A percentile compares a stretch with the other conserved stretches of the same genome.
Conservation (phyloP, 768 basidiomycete species). For the Tulasnella sp. region DNA sequence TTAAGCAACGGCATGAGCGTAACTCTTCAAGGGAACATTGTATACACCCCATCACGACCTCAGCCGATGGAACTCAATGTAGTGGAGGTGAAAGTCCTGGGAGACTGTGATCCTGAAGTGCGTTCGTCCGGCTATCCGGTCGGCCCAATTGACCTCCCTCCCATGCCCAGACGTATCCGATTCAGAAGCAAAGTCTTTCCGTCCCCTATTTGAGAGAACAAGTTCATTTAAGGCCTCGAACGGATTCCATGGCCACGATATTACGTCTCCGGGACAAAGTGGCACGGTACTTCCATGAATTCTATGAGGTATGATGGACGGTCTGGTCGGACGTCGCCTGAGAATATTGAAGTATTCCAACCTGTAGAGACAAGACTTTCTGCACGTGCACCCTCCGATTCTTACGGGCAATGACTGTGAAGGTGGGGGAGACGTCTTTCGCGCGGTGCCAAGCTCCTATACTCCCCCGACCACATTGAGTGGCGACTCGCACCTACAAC, state of each 20-base stretch:
- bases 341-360: slow-evolving; percentile 22
- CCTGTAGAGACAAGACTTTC: slow-evolving; percentile 68
- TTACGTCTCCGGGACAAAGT: slow-evolving; percentile 65
- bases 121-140: slow-evolving; percentile 25
- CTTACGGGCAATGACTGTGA: slow-evolving; percentile 91
- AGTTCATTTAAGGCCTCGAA: slow-evolving; percentile 82
- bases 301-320: slow-evolving; percentile 61
- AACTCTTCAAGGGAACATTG: slow-evolving; percentile 48
- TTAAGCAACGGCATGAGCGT: slow-evolving; percentile 57
- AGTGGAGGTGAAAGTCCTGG: slow-evolving; percentile 48
- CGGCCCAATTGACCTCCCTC: neutral
- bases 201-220: slow-evolving; percentile 79
- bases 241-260: slow-evolving; percentile 65
- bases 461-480: slow-evolving; percentile 17
- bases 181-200: slow-evolving; percentile 83
- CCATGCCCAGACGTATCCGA: slow-evolving; percentile 66
- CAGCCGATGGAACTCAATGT: slow-evolving; percentile 56
- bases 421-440: slow-evolving; percentile 91
- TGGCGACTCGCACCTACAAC: slow-evolving; percentile 26
- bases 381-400: slow-evolving; percentile 77
- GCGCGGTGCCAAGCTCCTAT: slow-evolving; percentile 41
- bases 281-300: slow-evolving; percentile 54
- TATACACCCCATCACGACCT: slow-evolving; percentile 48
- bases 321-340: neutral
- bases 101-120: slow-evolving; percentile 59